Percentiles rank a stretch among this genome's conserved stretches.
Conservation (phyloP, 208 protist species). For the Hexamita inflata region DNA sequence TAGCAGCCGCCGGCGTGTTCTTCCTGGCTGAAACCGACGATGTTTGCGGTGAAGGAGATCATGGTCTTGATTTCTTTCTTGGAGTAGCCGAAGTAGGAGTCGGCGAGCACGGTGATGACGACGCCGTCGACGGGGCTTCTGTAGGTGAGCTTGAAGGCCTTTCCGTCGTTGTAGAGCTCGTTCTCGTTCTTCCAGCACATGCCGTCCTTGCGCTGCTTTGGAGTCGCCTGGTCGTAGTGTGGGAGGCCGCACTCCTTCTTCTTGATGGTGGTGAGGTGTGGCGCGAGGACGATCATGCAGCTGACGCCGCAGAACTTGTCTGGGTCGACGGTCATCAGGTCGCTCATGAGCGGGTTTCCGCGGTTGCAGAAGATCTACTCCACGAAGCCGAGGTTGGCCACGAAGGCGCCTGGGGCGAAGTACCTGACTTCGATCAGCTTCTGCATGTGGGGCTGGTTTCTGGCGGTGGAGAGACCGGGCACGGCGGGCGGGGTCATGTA, state of each 20-base stretch:
- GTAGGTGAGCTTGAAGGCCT: conserved; percentile 44
- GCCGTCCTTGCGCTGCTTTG: conserved; percentile 34
- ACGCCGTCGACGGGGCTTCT: conserved; percentile 35
- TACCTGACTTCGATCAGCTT: conserved; percentile 41
- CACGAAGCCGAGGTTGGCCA: conserved; percentile 45
- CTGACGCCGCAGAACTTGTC: conserved; percentile 39
- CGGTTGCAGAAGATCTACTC: conserved; percentile 49
- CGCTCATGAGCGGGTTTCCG: conserved; percentile 39
- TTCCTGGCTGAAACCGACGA: conserved; percentile 42
- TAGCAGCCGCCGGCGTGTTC: conserved; percentile 46
- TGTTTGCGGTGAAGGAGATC: conserved; percentile 43
- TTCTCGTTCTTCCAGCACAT: conserved; percentile 47
- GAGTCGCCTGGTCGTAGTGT: conserved; percentile 41
- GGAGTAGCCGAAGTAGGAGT: conserved; percentile 50
- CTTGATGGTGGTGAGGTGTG: conserved; percentile 37
- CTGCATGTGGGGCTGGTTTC: conserved; percentile 13
- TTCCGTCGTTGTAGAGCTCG: conserved; percentile 46
- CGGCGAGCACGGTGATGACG: conserved; percentile 45
- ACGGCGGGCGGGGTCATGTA: conserved; percentile 36
- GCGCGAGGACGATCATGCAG: conserved; percentile 44
- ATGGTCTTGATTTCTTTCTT: conserved; percentile 52
- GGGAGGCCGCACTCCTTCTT: conserved; percentile 47
- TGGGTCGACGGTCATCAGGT: conserved; percentile 40
- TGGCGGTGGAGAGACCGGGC: conserved; percentile 37
- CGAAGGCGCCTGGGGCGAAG: conserved; percentile 41